Evolutionary conservation across 306 rosid species (phyloP).

Genomic region (Fragaria nilgerrensis): DNA sequence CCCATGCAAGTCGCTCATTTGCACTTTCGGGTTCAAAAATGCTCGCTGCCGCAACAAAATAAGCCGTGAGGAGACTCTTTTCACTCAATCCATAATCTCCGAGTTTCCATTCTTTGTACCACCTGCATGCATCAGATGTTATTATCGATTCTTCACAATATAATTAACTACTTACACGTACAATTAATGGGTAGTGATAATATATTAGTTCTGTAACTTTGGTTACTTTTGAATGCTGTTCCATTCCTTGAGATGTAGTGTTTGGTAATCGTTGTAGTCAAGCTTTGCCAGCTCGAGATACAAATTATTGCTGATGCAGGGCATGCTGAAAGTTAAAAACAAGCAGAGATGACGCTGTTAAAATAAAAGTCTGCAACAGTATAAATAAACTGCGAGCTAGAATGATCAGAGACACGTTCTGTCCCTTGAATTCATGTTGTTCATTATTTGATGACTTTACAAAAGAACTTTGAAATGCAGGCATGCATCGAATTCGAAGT

Average conservation of each 20-base stretch:
- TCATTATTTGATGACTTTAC: background rate
- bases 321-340: constrained; percentile 51
- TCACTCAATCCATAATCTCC: constrained; percentile 59
- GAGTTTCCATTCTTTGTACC: constrained; percentile 66
- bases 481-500: background rate
- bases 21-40: constrained; percentile 74
- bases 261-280: constrained; percentile 82
- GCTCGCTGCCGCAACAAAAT: constrained; percentile 66
- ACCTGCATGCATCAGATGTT: constrained; percentile 34
- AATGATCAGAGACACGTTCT: background rate
- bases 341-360: background rate
- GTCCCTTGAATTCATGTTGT: no score
- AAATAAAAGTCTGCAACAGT: background rate
- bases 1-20: constrained; percentile 70
- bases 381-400: background rate
- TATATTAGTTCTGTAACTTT: background rate
- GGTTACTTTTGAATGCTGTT: constrained; percentile 55
- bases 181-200: background rate
- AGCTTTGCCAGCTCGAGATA: constrained; percentile 76
- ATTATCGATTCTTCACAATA: background rate
- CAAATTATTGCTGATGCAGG: constrained; percentile 55
- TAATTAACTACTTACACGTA: no score
- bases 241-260: constrained; percentile 70
- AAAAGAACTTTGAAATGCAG: background rate
- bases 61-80: constrained; percentile 53